Base-by-base conservation (phyloP, 2,329 filamentous ascomycete genomes). In the Trichoderma semiorbis region DNA sequence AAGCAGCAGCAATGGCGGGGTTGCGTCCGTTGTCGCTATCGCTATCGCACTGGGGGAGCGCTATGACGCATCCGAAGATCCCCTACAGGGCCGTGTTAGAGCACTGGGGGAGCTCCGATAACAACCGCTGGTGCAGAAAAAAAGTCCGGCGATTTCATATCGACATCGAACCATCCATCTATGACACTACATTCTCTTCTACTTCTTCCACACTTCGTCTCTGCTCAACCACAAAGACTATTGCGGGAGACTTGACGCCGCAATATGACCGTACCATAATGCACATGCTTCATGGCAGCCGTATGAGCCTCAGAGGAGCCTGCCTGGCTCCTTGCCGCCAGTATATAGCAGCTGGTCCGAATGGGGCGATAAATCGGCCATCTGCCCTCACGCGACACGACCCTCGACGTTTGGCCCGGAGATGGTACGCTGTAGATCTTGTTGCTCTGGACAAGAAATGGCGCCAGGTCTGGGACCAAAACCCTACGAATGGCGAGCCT, bases 401-500 rank as follows among this genome's bases (percentile, higher is more conserved):
- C 34, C 72, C 69, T 18, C 72, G 61, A 58, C 58, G 43, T 16
- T 26, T 60, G 34, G 7, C 32, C 50, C 77, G 74, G 74, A 78
- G 82, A 74, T 78, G 75, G 72, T 84, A 84, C 63, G 81, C 84
- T 21, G 77, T 89, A 64, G 81, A 89, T 73, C 80, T 89, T 24
- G 80, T 79, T 11, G 80, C 83, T 5, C 77, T 89, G 24, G 80
- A 83, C 69, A 71, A 79, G 67, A 88, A 88, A 80, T 89, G 88
- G 88, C 85, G 84, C 3, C 78, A 81, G 55, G 79, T 76, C 74
- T 88, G 87, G 86, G 75, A 76, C 11, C 62, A 71, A 68, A 58
- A 71, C 57, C 18, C 57, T 73, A n/a, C 74, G 28, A 57, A 73
- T 30, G 14, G 74, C 39, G 74, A 66, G 14, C 73, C 71, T 63